Conservation (phyloP, 2,329 filamentous ascomycete species). For the Ceratocystiopsis brevicomis region DNA sequence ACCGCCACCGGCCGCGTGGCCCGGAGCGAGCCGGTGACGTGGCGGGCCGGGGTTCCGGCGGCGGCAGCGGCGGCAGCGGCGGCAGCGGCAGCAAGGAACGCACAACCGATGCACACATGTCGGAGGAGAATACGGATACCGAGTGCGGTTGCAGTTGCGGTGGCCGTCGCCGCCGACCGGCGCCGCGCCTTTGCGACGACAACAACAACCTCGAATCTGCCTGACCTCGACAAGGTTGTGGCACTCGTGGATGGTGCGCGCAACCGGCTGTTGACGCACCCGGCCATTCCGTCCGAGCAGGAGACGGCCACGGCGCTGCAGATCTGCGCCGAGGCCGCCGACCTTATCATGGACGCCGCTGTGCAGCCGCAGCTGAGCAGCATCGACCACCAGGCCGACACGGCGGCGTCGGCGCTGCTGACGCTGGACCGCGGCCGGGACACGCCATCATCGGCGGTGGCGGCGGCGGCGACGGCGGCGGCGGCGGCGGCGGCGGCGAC, state of each 20-base stretch:
- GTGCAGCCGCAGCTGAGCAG: conserved; percentile 23
- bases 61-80: no score
- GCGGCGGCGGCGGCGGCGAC: neutral
- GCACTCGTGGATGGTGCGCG: conserved; percentile 23
- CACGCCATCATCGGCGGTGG: neutral
- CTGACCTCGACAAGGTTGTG: conserved; percentile 22
- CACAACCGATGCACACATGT: no score
- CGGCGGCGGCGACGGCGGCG: no score
- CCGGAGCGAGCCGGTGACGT: no score
- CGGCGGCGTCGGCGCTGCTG: conserved; percentile 35
- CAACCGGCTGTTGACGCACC: conserved; percentile 24
- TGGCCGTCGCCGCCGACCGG: no score
- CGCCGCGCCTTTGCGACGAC: neutral
- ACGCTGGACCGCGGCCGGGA: conserved; percentile 16
- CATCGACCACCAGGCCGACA: conserved; percentile 21
- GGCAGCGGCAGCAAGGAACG: no score
- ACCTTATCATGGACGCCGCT: conserved; percentile 14
- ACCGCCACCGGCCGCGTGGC: no score
- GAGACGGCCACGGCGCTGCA: conserved; percentile 25
- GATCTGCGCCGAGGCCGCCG: conserved; percentile 25
- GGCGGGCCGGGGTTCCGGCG: no score
- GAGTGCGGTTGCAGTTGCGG: no score
- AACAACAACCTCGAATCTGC: conserved; percentile 5
- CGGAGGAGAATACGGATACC: no score
- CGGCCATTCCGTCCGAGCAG: conserved; percentile 25